phyloP scores from a whole-genome alignment of 2,329 filamentous ascomycete species.

The Huntiella abstrusa region DNA sequence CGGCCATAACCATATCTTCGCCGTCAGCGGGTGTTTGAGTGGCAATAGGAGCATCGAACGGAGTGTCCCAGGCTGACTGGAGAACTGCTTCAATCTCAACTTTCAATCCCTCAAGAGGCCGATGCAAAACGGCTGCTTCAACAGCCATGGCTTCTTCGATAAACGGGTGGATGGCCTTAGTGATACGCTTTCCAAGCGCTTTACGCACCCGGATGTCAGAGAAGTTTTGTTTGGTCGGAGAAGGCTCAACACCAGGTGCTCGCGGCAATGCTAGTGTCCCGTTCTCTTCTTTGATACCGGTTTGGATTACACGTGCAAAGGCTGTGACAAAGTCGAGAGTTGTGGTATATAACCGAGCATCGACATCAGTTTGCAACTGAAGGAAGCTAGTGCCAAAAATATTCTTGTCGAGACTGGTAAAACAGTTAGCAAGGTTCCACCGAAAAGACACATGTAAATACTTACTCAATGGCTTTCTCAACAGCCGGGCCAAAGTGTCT shows the following conservation, averaged over 20 bases:
- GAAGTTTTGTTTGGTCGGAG: slow-evolving; percentile 30
- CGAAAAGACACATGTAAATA: slow-evolving; percentile 15
- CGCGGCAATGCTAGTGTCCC: slow-evolving; percentile 15
- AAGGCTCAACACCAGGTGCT: slow-evolving; percentile 26
- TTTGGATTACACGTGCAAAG: slow-evolving; percentile 33
- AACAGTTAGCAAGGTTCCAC: slow-evolving; percentile 5
- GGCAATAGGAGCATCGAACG: not conserved
- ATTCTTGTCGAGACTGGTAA: slow-evolving; percentile 41
- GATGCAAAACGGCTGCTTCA: slow-evolving; percentile 62
- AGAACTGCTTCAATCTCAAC: slow-evolving; percentile 57
- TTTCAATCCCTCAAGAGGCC: slow-evolving; percentile 48
- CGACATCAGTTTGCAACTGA: slow-evolving; percentile 31
- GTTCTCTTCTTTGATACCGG: slow-evolving; percentile 29
- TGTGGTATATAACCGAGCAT: slow-evolving; percentile 37
- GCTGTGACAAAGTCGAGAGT: slow-evolving; percentile 38
- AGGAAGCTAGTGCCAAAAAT: slow-evolving; percentile 36
- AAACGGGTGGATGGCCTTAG: slow-evolving; percentile 62
- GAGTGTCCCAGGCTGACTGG: slow-evolving; percentile 40
- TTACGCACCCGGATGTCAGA: slow-evolving; percentile 63
- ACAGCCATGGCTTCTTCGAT: slow-evolving; percentile 59
- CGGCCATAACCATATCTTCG: slow-evolving; percentile 12
- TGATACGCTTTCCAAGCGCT: slow-evolving; percentile 72
- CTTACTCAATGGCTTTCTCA: slow-evolving; percentile 66
- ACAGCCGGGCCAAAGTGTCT: slow-evolving; percentile 60
- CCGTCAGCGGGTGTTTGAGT: not conserved